A percentile compares a stretch with the other conserved stretches of the same genome.
Evolutionary conservation across 169 alveolate genomes (phyloP).

Genomic region (Eimeria praecox): DNA sequence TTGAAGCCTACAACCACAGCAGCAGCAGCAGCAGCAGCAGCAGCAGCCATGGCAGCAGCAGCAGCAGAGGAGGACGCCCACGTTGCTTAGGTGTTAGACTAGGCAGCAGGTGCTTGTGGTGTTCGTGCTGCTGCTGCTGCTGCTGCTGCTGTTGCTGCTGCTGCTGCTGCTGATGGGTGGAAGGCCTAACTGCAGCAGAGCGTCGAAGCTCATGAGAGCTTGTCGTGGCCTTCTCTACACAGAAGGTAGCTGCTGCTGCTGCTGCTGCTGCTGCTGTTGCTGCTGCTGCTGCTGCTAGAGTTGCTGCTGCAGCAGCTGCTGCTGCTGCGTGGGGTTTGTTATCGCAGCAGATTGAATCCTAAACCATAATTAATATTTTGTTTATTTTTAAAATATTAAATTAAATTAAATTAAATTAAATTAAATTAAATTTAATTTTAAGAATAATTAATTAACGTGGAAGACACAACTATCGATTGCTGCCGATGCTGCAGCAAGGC

Average conservation of each 20-base stretch:
- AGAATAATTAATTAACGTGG: no score
- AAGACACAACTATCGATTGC: not conserved
- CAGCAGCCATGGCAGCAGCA: not conserved
- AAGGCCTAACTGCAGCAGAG: not conserved
- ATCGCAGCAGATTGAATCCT: not conserved
- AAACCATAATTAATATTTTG: not conserved
- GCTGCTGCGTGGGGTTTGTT: not conserved
- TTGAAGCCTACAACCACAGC: not conserved
- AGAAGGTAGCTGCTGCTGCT: not conserved
- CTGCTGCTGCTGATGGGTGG: not conserved
- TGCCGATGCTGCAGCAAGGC: constrained; percentile 17
- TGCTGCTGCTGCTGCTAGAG: not conserved
- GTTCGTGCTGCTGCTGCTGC: not conserved
- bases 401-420: not conserved
- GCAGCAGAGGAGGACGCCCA: not conserved
- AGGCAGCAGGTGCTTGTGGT: not conserved
- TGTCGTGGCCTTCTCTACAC: not conserved
- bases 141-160: not conserved
- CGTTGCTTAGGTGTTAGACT: not conserved
- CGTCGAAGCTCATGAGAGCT: not conserved
- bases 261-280: not conserved
- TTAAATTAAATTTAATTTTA: no score
- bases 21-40: not conserved
- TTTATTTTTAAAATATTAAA: not conserved
- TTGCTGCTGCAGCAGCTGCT: not conserved